Evolutionary conservation across 441 rosid genomes (phyloP), one percentile per base, ranked within the genome.

Genomic region (Euphorbia corollata): DNA sequence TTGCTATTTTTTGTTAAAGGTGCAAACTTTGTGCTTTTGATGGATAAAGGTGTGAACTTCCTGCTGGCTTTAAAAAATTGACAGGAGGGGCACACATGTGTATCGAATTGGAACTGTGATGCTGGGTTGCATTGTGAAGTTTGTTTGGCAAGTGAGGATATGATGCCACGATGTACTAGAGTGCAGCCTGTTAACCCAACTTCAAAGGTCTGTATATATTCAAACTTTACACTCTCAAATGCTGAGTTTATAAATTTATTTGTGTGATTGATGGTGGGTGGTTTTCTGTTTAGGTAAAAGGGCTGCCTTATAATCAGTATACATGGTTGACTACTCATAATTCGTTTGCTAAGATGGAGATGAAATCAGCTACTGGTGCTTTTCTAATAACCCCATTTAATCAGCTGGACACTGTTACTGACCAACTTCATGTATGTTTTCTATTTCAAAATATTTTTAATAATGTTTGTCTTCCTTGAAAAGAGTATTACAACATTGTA

Each of bases 321-420:
- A 76, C 95, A 1, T 91, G 96, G 96, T 75, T 91, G 47, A 93
- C 96, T 0, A 89, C 91, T 23, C 97, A 93, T 79, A 91, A 93
- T 73, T 84, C 98, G 1, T 91, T 64, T 69, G 83, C 98, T 15
- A 70, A 59, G 39, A 23, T 80, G 43, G 92, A 88, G 30, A 79
- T 73, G 27, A 84, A 48, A 51, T 80, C 97, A 39, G 76, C 76
- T 61, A 79, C 82, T 56, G 90, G 97, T 34, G 59, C 96, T 4
- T 0, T 68, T 12, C 61, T 90, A 7, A 0, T 86, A 30, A 50
- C 96, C 6, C 81, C 87, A 0, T 80, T 74, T 72, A 93, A 93
- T 71, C 98, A 93, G 76, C 91, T 87, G 61, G 97, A 90, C 76
- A 76, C 90, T n/a, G 78, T 93, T 60, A 87, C 95, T 56, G 62